A percentile compares a stretch with the other conserved stretches of the same genome.
These are phyloP conservation scores for Dysphania ambrosioides DNA, from an alignment of 148 eudicot species.

Conservation along the genomic window DNA sequence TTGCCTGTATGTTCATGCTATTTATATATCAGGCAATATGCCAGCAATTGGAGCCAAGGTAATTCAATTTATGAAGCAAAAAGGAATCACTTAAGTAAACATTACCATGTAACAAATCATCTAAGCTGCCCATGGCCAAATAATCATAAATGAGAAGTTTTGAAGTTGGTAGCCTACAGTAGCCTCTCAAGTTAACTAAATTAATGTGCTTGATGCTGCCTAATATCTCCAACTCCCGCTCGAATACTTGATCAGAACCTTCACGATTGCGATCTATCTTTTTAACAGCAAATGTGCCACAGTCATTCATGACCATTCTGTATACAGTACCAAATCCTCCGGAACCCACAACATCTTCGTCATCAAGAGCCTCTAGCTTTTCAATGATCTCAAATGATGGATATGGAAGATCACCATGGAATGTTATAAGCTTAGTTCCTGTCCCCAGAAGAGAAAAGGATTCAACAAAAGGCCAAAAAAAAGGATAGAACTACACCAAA, in stretches of 20 bases:
- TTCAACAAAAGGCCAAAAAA: background rate
- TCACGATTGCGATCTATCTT: constrained; percentile 70
- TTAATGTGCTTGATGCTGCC: constrained; percentile 93
- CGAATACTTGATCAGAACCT: constrained; percentile 81
- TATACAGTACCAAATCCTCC: constrained; percentile 97
- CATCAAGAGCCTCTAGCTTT: too few relatives aligned
- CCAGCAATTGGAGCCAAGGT: background rate
- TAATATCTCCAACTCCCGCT: constrained; percentile 81
- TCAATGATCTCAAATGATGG: constrained; percentile 79
- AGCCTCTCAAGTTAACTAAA: constrained; percentile 87
- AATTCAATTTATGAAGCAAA: background rate
- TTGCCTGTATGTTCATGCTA: too few relatives aligned
- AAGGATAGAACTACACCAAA: background rate
- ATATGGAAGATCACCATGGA: constrained; percentile 96
- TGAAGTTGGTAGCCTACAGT: constrained; percentile 77
- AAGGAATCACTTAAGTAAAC: background rate
- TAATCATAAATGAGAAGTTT: constrained; percentile 92
- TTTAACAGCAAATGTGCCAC: constrained; percentile 93
- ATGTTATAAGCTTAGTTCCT: constrained; percentile 85
- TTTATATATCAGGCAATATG: background rate
- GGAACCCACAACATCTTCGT: constrained; percentile 84
- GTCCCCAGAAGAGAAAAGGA: background rate
- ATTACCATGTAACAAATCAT: constrained; percentile 77
- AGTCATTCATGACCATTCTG: constrained; percentile 96
- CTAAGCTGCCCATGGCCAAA: constrained; percentile 85